phyloP scores from a whole-genome alignment of 305 asterid species.

The Rubia balearica region DNA sequence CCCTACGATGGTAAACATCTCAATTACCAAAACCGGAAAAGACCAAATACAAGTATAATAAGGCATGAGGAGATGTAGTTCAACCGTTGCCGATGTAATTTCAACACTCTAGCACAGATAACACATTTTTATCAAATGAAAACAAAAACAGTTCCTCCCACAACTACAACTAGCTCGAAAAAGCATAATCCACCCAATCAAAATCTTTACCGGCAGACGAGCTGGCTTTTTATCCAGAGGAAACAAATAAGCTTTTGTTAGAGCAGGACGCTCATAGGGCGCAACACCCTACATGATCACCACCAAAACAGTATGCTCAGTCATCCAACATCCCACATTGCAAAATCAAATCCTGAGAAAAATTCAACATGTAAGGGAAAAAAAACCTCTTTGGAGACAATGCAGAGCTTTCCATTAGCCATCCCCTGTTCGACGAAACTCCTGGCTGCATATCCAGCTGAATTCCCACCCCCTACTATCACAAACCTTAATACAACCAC shows the following conservation, averaged over 20 bases:
- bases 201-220: constrained; percentile 70
- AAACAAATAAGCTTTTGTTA: constrained; percentile 81
- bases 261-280: constrained; percentile 93
- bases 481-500: constrained; percentile 43
- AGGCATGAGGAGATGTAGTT: background rate
- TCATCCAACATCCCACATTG: background rate
- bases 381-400: constrained; percentile 79
- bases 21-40: background rate
- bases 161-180: background rate
- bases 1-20: constrained; percentile 45
- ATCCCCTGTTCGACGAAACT: constrained; percentile 79
- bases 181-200: background rate
- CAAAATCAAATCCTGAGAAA: background rate
- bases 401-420: constrained; percentile 93
- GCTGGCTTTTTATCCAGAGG: constrained; percentile 93
- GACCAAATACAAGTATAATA: too few relatives aligned
- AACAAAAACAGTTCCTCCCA: background rate
- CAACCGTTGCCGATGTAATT: background rate
- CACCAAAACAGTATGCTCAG: constrained; percentile 13
- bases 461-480: constrained; percentile 92
- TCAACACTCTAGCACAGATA: background rate
- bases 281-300: constrained; percentile 58
- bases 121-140: background rate
- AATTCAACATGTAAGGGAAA: background rate
- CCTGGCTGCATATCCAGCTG: constrained; percentile 92